Percentiles rank a stretch among this genome's conserved stretches.
Conservation (phyloP, 2,329 filamentous ascomycete species). For the Xylariaceae sp. region DNA sequence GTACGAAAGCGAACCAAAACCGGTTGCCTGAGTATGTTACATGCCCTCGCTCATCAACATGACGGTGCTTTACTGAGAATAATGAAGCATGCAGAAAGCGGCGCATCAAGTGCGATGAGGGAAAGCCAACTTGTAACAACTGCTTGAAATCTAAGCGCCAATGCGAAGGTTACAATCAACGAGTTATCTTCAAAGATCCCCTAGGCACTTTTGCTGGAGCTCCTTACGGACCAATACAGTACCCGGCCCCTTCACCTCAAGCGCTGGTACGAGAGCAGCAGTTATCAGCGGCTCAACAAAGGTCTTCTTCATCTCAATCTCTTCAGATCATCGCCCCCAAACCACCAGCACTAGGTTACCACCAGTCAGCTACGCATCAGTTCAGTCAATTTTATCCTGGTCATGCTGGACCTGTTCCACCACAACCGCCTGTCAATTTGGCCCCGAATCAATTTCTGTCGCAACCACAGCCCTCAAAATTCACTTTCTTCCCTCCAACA, state of each 20-base stretch:
- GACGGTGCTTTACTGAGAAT: slow-evolving; percentile 19
- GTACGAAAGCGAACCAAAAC: slow-evolving; percentile 78
- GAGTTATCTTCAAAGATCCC: slow-evolving; percentile 74
- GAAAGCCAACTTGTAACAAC: slow-evolving; percentile 74
- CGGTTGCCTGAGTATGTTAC: slow-evolving; percentile 73
- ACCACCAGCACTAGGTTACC: slow-evolving; percentile 38
- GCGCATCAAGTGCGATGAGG: slow-evolving; percentile 95
- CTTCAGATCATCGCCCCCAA: slow-evolving; percentile 49
- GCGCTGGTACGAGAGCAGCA: slow-evolving; percentile 41
- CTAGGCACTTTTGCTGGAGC: slow-evolving; percentile 53
- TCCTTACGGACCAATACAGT: slow-evolving; percentile 42
- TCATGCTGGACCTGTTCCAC: slow-evolving; percentile 30
- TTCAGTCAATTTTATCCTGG: slow-evolving; percentile 30
- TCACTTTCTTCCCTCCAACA: slow-evolving; percentile 30
- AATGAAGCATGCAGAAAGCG: slow-evolving; percentile 77
- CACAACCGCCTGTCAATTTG: slow-evolving; percentile 23
- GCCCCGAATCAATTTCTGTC: slow-evolving; percentile 24
- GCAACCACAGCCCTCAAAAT: slow-evolving; percentile 25
- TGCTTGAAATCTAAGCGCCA: slow-evolving; percentile 80
- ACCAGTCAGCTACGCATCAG: slow-evolving; percentile 28
- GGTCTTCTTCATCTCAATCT: slow-evolving; percentile 35
- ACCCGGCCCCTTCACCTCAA: slow-evolving; percentile 41
- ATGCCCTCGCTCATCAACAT: slow-evolving; percentile 1
- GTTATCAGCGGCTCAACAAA: slow-evolving; percentile 39
- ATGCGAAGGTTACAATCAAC: slow-evolving; percentile 79